Conservation (phyloP, 176 grass and related monocot genomes). For the Bothriochloa decipiens region DNA sequence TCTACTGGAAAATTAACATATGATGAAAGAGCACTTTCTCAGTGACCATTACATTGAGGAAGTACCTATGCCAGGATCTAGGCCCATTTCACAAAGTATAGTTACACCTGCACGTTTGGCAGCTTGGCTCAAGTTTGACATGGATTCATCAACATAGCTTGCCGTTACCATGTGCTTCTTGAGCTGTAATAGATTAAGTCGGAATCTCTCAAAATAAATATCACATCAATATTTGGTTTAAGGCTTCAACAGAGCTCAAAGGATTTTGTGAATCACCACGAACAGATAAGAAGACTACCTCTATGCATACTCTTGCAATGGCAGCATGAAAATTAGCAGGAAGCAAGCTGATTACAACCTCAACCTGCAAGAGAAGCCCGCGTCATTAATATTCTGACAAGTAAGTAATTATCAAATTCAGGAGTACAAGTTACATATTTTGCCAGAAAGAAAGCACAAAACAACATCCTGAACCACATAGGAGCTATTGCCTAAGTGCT, state of each 20-base stretch:
- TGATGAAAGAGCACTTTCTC: neutral
- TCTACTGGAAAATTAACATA: neutral
- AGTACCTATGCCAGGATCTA: slow-evolving; percentile 98
- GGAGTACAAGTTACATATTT: slow-evolving; percentile 2
- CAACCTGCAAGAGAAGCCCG: slow-evolving; percentile 59
- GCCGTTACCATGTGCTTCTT: slow-evolving; percentile 98
- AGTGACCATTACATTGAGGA: neutral
- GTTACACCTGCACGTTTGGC: slow-evolving; percentile 74
- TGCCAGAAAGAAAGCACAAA: slow-evolving; percentile 10
- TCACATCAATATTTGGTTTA: neutral
- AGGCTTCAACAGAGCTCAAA: neutral
- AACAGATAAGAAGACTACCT: slow-evolving; percentile 55
- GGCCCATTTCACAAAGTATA: slow-evolving; percentile 97
- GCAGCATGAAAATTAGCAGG: slow-evolving; percentile 86
- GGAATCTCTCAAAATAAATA: neutral
- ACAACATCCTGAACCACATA: neutral
- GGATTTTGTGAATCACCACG: slow-evolving; percentile 6
- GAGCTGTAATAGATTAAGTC: slow-evolving; percentile 44
- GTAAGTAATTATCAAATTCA: neutral
- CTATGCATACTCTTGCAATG: slow-evolving; percentile 84
- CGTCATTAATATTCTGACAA: neutral
- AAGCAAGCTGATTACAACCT: slow-evolving; percentile 87
- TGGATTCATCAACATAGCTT: slow-evolving; percentile 92
- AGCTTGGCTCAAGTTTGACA: slow-evolving; percentile 75
- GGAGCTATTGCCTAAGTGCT: neutral